Conservation (phyloP, 2,329 filamentous ascomycete genomes). For the Gaeumannomyces sp. region DNA sequence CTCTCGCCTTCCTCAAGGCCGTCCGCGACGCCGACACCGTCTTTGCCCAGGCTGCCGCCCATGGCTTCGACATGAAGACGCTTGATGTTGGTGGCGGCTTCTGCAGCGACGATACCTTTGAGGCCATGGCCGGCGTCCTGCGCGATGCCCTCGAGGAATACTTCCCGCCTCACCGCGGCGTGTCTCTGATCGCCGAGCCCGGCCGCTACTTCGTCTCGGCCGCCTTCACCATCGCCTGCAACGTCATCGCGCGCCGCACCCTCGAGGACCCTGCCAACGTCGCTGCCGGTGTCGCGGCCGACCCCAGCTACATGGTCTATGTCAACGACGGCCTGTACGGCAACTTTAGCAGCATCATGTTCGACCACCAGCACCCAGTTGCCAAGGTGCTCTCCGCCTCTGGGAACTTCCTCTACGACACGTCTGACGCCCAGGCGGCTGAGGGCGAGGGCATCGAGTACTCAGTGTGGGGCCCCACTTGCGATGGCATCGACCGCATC, state of each 20-base stretch:
- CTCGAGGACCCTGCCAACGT: slow-evolving; percentile 64
- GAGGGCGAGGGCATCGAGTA: slow-evolving; percentile 62
- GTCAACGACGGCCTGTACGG: slow-evolving; percentile 97
- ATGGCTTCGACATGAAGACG: slow-evolving; percentile 77
- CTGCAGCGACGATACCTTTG: slow-evolving; percentile 74
- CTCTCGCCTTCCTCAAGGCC: slow-evolving; percentile 83
- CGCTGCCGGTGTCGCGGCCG: slow-evolving; percentile 42
- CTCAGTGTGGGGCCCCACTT: slow-evolving; percentile 97
- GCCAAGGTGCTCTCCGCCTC: slow-evolving; percentile 70
- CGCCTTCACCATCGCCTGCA: slow-evolving; percentile 91
- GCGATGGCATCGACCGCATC: slow-evolving; percentile 96
- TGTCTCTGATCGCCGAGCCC: slow-evolving; percentile 91
- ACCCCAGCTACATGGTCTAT: slow-evolving; percentile 89
- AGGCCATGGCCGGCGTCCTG: slow-evolving; percentile 77
- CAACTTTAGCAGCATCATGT: slow-evolving; percentile 99
- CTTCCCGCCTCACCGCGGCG: slow-evolving; percentile 65
- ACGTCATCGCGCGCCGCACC: slow-evolving; percentile 90
- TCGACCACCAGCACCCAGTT: slow-evolving; percentile 89
- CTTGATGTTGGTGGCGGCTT: slow-evolving; percentile 95
- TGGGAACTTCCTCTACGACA: slow-evolving; percentile 52
- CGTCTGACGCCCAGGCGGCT: slow-evolving; percentile 23
- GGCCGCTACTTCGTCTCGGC: slow-evolving; percentile 92
- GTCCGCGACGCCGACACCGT: slow-evolving; percentile 83
- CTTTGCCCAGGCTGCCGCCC: slow-evolving; percentile 72
- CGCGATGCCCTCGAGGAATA: slow-evolving; percentile 75